phyloP scores from a whole-genome alignment of 1,284 basidiomycete species.

The Leccinum subatratum region DNA sequence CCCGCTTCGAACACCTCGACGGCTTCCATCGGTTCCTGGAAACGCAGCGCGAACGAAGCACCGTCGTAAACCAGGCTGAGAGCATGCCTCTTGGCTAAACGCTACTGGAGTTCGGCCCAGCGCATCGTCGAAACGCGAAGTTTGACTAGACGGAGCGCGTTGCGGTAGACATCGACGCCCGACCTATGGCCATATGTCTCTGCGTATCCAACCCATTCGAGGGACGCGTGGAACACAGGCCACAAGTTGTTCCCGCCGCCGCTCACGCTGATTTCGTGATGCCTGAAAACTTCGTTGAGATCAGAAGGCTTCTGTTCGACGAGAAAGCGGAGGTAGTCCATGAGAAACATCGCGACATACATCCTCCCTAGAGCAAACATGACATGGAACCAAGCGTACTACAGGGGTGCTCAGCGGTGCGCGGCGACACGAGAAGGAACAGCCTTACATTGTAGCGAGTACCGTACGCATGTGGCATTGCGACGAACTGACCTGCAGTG shows the following conservation, averaged over 20 bases:
- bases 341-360: slow-evolving; percentile 97
- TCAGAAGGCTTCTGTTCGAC: slow-evolving; percentile 20
- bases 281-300: slow-evolving; percentile 25
- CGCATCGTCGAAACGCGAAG: slow-evolving; percentile 14
- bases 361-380: slow-evolving; percentile 95
- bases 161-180: slow-evolving; percentile 26
- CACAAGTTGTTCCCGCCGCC: slow-evolving; percentile 16
- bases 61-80: slow-evolving; percentile 20
- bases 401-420: slow-evolving; percentile 10
- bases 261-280: slow-evolving; percentile 27
- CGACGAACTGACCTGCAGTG: slow-evolving; percentile 56
- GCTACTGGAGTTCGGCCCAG: slow-evolving; percentile 22
- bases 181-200: slow-evolving; percentile 24
- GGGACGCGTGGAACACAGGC: slow-evolving; percentile 21
- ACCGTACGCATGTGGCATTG: not conserved
- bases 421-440: not conserved
- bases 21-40: slow-evolving; percentile 18
- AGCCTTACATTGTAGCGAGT: slow-evolving; percentile 38
- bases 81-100: slow-evolving; percentile 15
- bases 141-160: slow-evolving; percentile 19
- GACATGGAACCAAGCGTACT: slow-evolving; percentile 98
- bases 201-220: slow-evolving; percentile 23
- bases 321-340: slow-evolving; percentile 43
- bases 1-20: slow-evolving; percentile 26
- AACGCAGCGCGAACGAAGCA: slow-evolving; percentile 23